phyloP scores from a whole-genome alignment of 176 grass and related monocot genomes.

The Saccharum spontaneum region DNA sequence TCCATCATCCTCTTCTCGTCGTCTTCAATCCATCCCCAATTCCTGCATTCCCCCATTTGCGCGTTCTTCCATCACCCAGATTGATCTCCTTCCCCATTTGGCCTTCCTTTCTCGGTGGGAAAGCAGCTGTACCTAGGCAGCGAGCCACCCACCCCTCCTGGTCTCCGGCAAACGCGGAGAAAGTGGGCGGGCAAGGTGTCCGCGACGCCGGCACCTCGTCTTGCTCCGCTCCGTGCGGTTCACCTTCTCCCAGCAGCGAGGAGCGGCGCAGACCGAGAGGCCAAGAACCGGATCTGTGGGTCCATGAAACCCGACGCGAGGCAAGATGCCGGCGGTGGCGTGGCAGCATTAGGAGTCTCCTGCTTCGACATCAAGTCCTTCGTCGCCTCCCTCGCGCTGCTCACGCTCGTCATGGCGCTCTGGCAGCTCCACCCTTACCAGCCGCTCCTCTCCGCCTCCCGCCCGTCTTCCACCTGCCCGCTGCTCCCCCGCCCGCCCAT shows the following conservation, averaged over 20 bases:
- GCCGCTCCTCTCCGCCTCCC: slow-evolving; percentile 25
- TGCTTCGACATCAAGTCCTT: slow-evolving; percentile 84
- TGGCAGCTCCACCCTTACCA: slow-evolving; percentile 70
- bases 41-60: background rate
- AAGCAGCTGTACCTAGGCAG: background rate
- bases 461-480: slow-evolving; percentile 23
- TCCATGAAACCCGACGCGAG: slow-evolving; percentile 46
- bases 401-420: slow-evolving; percentile 62
- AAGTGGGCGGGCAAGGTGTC: background rate
- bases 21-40: background rate
- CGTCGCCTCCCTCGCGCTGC: slow-evolving; percentile 59
- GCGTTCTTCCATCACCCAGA: background rate
- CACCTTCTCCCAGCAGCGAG: background rate
- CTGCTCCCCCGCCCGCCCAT: background rate
- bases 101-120: background rate
- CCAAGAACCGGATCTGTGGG: background rate
- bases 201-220: background rate
- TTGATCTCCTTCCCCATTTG: background rate
- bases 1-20: background rate
- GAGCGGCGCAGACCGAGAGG: slow-evolving; percentile 20
- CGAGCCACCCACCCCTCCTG: background rate
- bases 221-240: background rate
- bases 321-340: slow-evolving; percentile 33
- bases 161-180: slow-evolving; percentile 5
- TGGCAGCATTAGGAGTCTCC: slow-evolving; percentile 34